Evolutionary conservation across 805 yeast species (phyloP), one percentile per base, ranked within the genome.

Genomic region (Candida qinlingensis): DNA sequence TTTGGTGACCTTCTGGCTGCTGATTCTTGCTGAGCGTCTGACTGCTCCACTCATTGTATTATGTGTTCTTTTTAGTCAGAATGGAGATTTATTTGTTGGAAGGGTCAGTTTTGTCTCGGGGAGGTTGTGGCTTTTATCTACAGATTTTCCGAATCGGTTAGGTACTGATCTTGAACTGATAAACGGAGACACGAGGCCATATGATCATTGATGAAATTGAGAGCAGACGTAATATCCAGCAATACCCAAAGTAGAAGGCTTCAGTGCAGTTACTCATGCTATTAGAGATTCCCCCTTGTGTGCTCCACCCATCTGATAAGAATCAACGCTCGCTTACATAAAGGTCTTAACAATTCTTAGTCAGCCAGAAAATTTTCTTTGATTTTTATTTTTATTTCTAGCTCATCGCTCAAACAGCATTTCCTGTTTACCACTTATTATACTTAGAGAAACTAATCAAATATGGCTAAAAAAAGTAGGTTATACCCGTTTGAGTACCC

Each of bases 391-490:
- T 28, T 39, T 39, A 29, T 12, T 28, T n/a, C 7, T 10, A 42
- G 39, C 45, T 29, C 34, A 49, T 49, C 49, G 41, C 40, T 31
- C n/a, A 4, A 12, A 10, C 7, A 7, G 30, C 30, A 13, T 19
- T 6, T 19, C 19, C 3, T 19, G 19, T 19, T 19, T 19, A 19
- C 19, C 19, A 19, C 19, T 19, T 19, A 19, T 19, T 19, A 19
- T 19, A 19, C 19, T 19, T 19, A 7, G 3, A 31, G 3, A 3
- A 31, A 8, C 8, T 8, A 19, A 6, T 28, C 9, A 28, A 49
- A 27, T 7, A 61, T 61, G 65, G 65, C 63, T 10, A 61, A 60
- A 45, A 61, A 61, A 37, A 47, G 64, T 61, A 43, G 6, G 64
- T 49, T 7, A 3, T 11, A 4, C 4, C 27, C 19, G 13, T 7